Evolutionary conservation across 805 yeast species (phyloP).

Genomic region (Saccharomycopsis synnaedendra): DNA sequence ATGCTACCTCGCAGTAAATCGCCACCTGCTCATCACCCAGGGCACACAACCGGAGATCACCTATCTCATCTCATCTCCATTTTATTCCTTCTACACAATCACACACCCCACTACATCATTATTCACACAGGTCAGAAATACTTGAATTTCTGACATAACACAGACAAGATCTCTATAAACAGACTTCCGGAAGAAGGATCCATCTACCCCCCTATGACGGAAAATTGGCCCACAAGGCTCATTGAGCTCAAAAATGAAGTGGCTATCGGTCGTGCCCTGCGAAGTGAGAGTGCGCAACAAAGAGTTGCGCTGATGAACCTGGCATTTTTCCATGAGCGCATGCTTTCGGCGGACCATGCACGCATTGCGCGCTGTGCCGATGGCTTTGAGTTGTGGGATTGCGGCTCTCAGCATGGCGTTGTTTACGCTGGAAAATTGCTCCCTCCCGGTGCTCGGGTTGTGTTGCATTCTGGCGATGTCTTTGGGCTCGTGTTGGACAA

Average conservation of each 20-base stretch:
- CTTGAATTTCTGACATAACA: too few species aligned
- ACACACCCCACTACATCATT: too few species aligned
- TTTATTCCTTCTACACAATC: too few species aligned
- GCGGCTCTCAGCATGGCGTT: conserved; percentile 16
- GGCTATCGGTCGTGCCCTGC: too few species aligned
- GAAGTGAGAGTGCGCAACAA: neutral
- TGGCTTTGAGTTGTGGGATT: conserved; percentile 13
- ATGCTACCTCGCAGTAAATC: too few species aligned
- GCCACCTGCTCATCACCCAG: too few species aligned
- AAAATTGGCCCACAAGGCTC: conserved; percentile 13
- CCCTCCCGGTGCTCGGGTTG: conserved; percentile 11
- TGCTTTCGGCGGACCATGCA: conserved; percentile 14
- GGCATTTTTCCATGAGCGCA: conserved; percentile 13
- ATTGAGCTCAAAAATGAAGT: conserved; percentile 3
- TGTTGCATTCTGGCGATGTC: conserved; percentile 2
- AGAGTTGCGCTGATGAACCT: conserved; percentile 5
- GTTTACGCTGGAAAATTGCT: conserved; percentile 11
- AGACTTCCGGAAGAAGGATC: neutral
- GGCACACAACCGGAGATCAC: too few species aligned
- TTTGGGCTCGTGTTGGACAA: conserved; percentile 11
- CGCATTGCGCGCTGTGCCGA: conserved; percentile 1
- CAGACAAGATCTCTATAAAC: too few species aligned
- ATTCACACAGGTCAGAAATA: too few species aligned
- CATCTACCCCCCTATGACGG: neutral
- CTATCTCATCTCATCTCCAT: too few species aligned